A percentile compares a stretch with the other conserved stretches of the same genome.
These are phyloP conservation scores for Asterochloris sp. DNA, from an alignment of 139 green algal species.

Conservation along the genomic window DNA sequence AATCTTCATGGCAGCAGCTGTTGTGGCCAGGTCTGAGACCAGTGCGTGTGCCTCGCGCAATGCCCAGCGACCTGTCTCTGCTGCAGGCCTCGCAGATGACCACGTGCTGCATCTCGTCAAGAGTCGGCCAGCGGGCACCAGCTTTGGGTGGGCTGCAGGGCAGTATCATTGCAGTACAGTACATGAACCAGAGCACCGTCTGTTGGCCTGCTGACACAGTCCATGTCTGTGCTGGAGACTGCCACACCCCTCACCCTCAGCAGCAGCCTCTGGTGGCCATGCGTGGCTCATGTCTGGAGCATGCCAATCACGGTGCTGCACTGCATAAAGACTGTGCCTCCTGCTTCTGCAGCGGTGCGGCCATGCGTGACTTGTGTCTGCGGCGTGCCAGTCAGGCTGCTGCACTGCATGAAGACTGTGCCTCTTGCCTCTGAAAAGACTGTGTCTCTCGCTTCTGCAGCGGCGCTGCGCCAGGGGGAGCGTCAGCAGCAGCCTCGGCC, in stretches of 20 bases:
- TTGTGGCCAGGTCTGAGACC: neutral
- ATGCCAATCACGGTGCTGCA: too few species aligned
- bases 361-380: neutral
- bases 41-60: neutral
- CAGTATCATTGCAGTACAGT: neutral
- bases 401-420: neutral
- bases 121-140: constrained; percentile 15
- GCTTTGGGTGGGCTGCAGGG: neutral
- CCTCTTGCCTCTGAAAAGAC: too few species aligned
- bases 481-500: too few species aligned
- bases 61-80: neutral
- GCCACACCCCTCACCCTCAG: too few species aligned
- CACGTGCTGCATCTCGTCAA: constrained; percentile 72
- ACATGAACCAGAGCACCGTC: neutral
- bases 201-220: neutral
- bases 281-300: too few species aligned
- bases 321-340: too few species aligned
- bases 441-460: too few species aligned
- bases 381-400: neutral
- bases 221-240: neutral
- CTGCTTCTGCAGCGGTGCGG: neutral
- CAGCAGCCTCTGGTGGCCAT: too few species aligned
- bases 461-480: neutral
- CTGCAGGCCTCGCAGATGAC: constrained; percentile 60
- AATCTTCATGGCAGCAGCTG: neutral